phyloP scores from a whole-genome alignment of 2,329 filamentous ascomycete genomes.

The Capronia epimyces region DNA sequence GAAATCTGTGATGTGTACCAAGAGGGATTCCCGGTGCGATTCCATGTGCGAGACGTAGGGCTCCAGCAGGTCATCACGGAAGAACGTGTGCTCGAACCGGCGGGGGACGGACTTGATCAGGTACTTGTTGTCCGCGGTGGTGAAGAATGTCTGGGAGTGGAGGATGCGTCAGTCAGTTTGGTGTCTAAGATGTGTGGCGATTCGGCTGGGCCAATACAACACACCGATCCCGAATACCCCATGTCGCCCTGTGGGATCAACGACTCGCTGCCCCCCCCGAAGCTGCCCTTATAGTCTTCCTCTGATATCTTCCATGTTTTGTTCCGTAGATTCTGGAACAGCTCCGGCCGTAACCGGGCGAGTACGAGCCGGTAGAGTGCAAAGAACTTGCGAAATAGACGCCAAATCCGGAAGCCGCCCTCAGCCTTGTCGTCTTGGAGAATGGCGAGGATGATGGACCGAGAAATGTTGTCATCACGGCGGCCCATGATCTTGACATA shows the following conservation, averaged over 20 bases:
- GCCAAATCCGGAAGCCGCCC: conserved; percentile 36
- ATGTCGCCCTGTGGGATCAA: conserved; percentile 60
- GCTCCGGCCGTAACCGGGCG: conserved; percentile 42
- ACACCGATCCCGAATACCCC: conserved; percentile 63
- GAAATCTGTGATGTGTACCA: conserved; percentile 68
- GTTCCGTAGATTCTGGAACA: conserved; percentile 50
- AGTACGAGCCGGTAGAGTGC: conserved; percentile 48
- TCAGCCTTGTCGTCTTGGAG: conserved; percentile 23
- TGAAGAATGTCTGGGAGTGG: conserved; percentile 57
- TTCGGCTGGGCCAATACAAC: conserved; percentile 28
- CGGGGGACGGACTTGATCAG: conserved; percentile 67
- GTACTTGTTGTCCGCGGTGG: conserved; percentile 60
- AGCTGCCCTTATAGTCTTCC: conserved; percentile 51
- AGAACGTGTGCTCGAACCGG: conserved; percentile 65
- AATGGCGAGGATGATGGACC: conserved; percentile 40
- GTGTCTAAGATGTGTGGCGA: background rate
- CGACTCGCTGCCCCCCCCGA: conserved; percentile 40
- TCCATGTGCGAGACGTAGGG: conserved; percentile 63
- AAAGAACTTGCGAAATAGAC: conserved; percentile 44
- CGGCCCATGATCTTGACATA: conserved; percentile 9
- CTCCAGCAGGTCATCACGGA: conserved; percentile 59
- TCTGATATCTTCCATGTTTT: conserved; percentile 52
- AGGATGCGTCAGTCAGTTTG: background rate
- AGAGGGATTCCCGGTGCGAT: conserved; percentile 53
- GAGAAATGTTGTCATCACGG: conserved; percentile 34